These are phyloP conservation scores for Globisporangium splendens DNA, from an alignment of 352 stramenopile genomes.

Conservation along the genomic window DNA sequence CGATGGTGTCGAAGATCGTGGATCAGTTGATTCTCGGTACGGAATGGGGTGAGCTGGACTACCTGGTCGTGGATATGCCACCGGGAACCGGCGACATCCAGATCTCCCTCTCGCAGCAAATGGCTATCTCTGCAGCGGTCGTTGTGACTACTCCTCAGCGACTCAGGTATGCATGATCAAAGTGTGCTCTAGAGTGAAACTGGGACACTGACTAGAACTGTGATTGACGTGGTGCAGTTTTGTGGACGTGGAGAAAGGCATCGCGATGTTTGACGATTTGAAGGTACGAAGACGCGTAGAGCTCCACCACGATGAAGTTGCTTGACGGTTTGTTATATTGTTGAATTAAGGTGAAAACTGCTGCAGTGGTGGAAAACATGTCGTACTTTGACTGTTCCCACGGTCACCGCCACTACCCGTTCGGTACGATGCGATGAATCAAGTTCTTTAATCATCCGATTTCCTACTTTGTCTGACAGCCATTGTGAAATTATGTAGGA, in stretches of 20 bases:
- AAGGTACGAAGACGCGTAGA: conserved; percentile 47
- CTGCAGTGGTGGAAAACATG: conserved; percentile 99
- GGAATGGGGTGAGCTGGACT: conserved; percentile 99
- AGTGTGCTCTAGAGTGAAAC: not conserved
- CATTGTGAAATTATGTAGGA: conserved; percentile 24
- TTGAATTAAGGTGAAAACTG: conserved; percentile 84
- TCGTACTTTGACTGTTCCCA: conserved; percentile 93
- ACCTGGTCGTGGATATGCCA: conserved; percentile 98
- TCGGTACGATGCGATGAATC: conserved; percentile 36
- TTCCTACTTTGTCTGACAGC: not conserved
- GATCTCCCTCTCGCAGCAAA: conserved; percentile 96
- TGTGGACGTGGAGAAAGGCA: conserved; percentile 98
- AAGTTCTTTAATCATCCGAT: not conserved
- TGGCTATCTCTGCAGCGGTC: conserved; percentile 96
- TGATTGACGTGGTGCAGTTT: conserved; percentile 57
- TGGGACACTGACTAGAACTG: not conserved
- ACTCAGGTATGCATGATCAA: conserved; percentile 58
- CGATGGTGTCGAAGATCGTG: conserved; percentile 98
- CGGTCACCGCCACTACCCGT: conserved; percentile 83
- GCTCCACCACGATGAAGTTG: not conserved
- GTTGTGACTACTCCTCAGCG: conserved; percentile 99
- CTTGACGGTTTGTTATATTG: not conserved
- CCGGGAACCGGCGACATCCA: conserved; percentile 99
- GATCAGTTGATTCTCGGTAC: conserved; percentile 96
- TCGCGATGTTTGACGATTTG: conserved; percentile 98